Percentiles rank a stretch among this genome's conserved stretches.
These are phyloP conservation scores for Euryodendron excelsum DNA, from an alignment of 148 eudicot species.

Conservation along the genomic window DNA sequence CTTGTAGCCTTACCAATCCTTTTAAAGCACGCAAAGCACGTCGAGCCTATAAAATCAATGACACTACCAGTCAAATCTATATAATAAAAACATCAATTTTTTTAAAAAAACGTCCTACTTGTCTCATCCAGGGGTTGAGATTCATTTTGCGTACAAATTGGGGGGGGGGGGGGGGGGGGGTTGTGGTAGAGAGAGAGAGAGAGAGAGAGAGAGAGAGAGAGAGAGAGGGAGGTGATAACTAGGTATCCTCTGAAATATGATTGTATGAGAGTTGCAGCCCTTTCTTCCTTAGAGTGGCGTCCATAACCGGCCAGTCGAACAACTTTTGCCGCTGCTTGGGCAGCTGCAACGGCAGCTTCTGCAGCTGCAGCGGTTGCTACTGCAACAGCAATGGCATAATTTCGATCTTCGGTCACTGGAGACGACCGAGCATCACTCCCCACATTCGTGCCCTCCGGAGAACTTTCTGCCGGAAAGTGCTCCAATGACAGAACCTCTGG, in stretches of 20 bases:
- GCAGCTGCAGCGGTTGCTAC: slow-evolving; percentile 95
- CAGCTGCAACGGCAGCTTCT: slow-evolving; percentile 91
- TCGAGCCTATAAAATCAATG: slow-evolving; percentile 52
- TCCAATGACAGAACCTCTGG: slow-evolving; percentile 83
- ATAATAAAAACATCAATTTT: too few relatives aligned
- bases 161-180: too few relatives aligned
- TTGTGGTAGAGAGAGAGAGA: neutral
- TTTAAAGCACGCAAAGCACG: slow-evolving; percentile 91
- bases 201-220: neutral
- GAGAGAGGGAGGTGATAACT: slow-evolving; percentile 18
- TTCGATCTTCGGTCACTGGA: slow-evolving; percentile 41
- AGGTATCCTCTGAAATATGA: slow-evolving; percentile 79
- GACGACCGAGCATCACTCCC: slow-evolving; percentile 43
- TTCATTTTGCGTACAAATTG: too few relatives aligned
- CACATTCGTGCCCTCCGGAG: slow-evolving; percentile 56
- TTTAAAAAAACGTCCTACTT: too few relatives aligned
- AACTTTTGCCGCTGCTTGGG: slow-evolving; percentile 91
- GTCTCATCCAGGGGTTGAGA: too few relatives aligned
- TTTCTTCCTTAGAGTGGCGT: slow-evolving; percentile 62
- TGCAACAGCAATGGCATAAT: slow-evolving; percentile 72
- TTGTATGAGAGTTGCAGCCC: slow-evolving; percentile 75
- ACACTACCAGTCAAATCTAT: neutral
- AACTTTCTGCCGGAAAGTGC: slow-evolving; percentile 74
- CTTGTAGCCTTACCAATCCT: slow-evolving; percentile 94
- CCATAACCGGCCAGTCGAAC: slow-evolving; percentile 70